Conservation (phyloP, 1,139 yeast species). For the Suhomyces bolitotheri region DNA sequence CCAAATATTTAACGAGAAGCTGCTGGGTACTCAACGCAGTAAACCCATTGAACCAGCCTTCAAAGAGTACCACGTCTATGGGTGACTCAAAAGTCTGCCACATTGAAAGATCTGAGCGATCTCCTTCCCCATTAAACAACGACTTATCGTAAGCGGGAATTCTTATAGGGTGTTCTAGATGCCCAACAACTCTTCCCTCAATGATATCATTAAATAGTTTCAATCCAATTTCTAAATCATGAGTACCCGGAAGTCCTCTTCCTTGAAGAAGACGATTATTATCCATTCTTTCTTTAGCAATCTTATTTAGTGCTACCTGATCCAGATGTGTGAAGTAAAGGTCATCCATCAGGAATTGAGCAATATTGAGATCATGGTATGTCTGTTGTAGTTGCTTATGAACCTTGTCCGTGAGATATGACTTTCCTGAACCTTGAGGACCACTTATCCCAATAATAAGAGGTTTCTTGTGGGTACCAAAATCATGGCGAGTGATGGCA, state of each 20-base stretch:
- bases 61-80: slow-evolving; percentile 70
- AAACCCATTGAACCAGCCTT: slow-evolving; percentile 95
- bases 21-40: slow-evolving; percentile 35
- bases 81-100: slow-evolving; percentile 42
- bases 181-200: slow-evolving; percentile 6
- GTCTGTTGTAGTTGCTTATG: slow-evolving; percentile 31
- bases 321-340: slow-evolving; percentile 68
- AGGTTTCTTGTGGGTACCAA: slow-evolving; percentile 33
- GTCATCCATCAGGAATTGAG: slow-evolving; percentile 81
- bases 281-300: slow-evolving; percentile 19
- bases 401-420: slow-evolving; percentile 58
- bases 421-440: slow-evolving; percentile 93
- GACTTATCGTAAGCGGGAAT: slow-evolving; percentile 85
- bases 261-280: slow-evolving; percentile 66
- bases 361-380: slow-evolving; percentile 45
- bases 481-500: slow-evolving; percentile 21
- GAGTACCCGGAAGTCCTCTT: slow-evolving; percentile 94
- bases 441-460: slow-evolving; percentile 74
- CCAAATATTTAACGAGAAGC: slow-evolving; percentile 25
- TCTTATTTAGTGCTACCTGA: slow-evolving; percentile 48
- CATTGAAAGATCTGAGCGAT: slow-evolving; percentile 45
- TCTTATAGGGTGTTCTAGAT: slow-evolving; percentile 23
- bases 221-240: slow-evolving; percentile 57
- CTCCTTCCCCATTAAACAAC: slow-evolving; percentile 73
- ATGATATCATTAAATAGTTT: slow-evolving; percentile 22